Base-by-base conservation (phyloP, 2,329 filamentous ascomycete genomes). In the Amesomyces nigricolor region DNA sequence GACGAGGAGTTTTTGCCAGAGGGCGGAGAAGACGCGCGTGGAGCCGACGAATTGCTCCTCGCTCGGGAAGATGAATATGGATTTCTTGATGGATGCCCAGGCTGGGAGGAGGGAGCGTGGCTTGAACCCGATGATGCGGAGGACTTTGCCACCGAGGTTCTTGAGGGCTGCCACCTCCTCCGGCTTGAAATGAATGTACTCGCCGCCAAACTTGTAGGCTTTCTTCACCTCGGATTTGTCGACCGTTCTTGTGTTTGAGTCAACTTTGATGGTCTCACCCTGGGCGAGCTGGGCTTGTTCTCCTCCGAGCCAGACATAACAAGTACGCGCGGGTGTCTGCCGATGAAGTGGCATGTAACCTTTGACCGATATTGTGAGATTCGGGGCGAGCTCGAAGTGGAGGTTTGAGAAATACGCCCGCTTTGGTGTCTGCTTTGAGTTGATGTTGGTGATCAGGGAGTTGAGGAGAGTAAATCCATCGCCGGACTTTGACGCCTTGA, bases 91-190 rank as follows among this genome's bases (percentile, higher is more conserved):
- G 35, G 89, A 91, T 1, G 90, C 89, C 91, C 92, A 96, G 16
- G 87, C 77, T 0, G 88, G 88, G 1, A 96, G 75, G 64, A 82
- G 75, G 1, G 81, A 82, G 29, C 88, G 76, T 6, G 89, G 83
- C 68, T 97, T 99, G 78, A 99, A 99, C 5, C 94, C 94, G 54
- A 99, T 87, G 61, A 99, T 87, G 5, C 91, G 86, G 54, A 99
- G 87, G 11, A 89, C 77, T 0, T 90, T 89, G 1, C 87, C 79
- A 2, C 91, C 92, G 64, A 96, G 96, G 62, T 89, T 76, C 58
- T 86, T 85, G 56, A 99, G 78, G 17, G 80, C 74, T 56, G 86
- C 86, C 58, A 92, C 83, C 68, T 99, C 92, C 35, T 96, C 91
- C 0, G 85, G 80, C 0, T 85, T 85, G 68, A 99, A 99, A 47